A percentile compares a stretch with the other conserved stretches of the same genome.
Evolutionary conservation across 148 eudicot genomes (phyloP).

Genomic region (Agrostemma githago): DNA sequence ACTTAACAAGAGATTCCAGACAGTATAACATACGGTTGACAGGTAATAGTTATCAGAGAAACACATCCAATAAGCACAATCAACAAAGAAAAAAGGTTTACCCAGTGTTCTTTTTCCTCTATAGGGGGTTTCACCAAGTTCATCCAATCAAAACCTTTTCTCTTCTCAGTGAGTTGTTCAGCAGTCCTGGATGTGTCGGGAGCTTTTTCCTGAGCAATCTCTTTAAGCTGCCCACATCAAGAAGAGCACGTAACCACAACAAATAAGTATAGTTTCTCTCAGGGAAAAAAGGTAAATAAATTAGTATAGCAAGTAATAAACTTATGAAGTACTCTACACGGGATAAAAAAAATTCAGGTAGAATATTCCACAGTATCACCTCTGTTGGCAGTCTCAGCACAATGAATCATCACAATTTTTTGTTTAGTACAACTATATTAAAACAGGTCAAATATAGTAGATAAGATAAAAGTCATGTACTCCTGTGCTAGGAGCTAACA

Average conservation of each 20-base stretch:
- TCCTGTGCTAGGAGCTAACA: too few relatives aligned
- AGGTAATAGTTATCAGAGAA: background rate
- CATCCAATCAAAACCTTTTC: slow-evolving; percentile 79
- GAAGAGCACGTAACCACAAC: background rate
- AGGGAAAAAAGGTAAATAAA: background rate
- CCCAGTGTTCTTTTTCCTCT: slow-evolving; percentile 95
- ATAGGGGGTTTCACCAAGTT: slow-evolving; percentile 61
- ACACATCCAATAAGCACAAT: background rate
- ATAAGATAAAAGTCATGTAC: too few relatives aligned
- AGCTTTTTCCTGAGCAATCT: slow-evolving; percentile 56
- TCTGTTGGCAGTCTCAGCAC: too few relatives aligned
- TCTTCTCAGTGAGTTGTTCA: slow-evolving; percentile 62
- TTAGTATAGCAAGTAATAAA: background rate
- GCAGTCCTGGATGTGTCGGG: slow-evolving; percentile 37
- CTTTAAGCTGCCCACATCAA: slow-evolving; percentile 58
- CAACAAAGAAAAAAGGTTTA: slow-evolving; percentile 29
- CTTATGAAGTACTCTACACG: background rate
- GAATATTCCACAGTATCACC: background rate
- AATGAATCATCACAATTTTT: too few relatives aligned
- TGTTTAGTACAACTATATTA: too few relatives aligned
- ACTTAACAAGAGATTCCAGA: background rate
- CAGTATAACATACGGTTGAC: background rate
- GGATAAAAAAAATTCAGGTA: background rate
- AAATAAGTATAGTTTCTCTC: background rate
- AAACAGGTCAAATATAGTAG: too few relatives aligned